A percentile compares a stretch with the other conserved stretches of the same genome.
These are phyloP conservation scores for Mollisia scopiformis DNA, from an alignment of 2,329 filamentous ascomycete species.

Conservation along the genomic window DNA sequence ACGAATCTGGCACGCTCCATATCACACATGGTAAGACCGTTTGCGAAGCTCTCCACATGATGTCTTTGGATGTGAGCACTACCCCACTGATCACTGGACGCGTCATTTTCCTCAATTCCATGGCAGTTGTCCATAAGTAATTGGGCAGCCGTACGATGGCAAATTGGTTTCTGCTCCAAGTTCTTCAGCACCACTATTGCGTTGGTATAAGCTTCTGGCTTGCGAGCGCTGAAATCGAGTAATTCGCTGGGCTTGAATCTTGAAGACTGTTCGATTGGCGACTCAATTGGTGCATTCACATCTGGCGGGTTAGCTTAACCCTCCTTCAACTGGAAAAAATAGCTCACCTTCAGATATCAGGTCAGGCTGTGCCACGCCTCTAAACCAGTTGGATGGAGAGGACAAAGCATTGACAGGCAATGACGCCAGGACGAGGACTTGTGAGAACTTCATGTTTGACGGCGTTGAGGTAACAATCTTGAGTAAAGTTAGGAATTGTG, in stretches of 20 bases:
- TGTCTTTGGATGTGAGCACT: conserved; percentile 42
- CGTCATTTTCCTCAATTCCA: conserved; percentile 32
- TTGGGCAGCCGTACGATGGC: conserved; percentile 37
- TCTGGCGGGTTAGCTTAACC: not conserved
- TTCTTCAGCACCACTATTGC: conserved; percentile 36
- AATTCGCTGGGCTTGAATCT: conserved; percentile 25
- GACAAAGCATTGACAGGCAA: conserved; percentile 4
- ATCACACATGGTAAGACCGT: conserved; percentile 66
- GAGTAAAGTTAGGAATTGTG: not conserved
- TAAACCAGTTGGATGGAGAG: conserved; percentile 20
- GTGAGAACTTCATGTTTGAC: conserved; percentile 15
- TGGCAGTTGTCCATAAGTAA: conserved; percentile 38
- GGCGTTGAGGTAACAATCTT: not conserved
- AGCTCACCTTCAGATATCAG: not conserved
- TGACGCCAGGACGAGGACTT: not conserved
- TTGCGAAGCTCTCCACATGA: conserved; percentile 60
- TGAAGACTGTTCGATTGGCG: too few relatives aligned
- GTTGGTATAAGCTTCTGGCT: conserved; percentile 35
- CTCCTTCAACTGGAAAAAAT: not conserved
- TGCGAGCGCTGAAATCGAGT: conserved; percentile 22
- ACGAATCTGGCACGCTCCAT: conserved; percentile 53
- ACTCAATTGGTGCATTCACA: not conserved
- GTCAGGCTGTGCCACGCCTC: not conserved
- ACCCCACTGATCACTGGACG: conserved; percentile 33
- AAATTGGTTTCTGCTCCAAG: conserved; percentile 36